phyloP scores from a whole-genome alignment of 164 flowering plant species.

The Kalanchoe fedtschenkoi region DNA sequence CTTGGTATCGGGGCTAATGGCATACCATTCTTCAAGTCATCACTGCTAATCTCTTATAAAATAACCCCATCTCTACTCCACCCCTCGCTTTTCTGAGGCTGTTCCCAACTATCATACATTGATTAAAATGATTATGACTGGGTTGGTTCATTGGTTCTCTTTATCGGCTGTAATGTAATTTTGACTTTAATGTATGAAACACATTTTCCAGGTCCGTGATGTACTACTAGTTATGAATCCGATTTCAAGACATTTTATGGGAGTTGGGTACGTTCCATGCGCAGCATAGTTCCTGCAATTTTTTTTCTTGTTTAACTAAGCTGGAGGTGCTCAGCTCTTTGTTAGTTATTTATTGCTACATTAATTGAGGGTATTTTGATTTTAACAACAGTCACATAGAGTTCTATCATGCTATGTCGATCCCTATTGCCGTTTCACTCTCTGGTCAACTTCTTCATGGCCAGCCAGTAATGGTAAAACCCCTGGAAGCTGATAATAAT shows the following conservation, averaged over 20 bases:
- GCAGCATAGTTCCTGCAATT: not conserved
- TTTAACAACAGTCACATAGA: not conserved
- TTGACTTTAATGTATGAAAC: not conserved
- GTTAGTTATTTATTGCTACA: not conserved
- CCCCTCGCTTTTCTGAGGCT: not conserved
- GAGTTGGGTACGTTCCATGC: slow-evolving; percentile 79
- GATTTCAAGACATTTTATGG: slow-evolving; percentile 87
- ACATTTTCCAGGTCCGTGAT: slow-evolving; percentile 73
- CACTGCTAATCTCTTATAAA: too few relatives aligned
- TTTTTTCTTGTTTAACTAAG: not conserved
- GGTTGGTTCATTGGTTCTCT: not conserved
- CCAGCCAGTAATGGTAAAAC: slow-evolving; percentile 5
- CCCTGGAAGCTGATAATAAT: not conserved
- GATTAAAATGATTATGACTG: not conserved
- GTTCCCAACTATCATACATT: not conserved
- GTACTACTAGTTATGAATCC: slow-evolving; percentile 92
- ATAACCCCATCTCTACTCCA: not conserved
- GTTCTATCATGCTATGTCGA: not conserved
- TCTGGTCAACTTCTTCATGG: slow-evolving; percentile 2
- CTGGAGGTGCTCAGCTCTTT: not conserved
- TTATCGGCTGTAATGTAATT: not conserved
- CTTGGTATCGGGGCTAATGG: not conserved
- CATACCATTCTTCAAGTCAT: not conserved
- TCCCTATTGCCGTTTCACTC: slow-evolving; percentile 4
- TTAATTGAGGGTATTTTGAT: not conserved